Conservation (phyloP, 768 basidiomycete species). For the Ramaria sp. region DNA sequence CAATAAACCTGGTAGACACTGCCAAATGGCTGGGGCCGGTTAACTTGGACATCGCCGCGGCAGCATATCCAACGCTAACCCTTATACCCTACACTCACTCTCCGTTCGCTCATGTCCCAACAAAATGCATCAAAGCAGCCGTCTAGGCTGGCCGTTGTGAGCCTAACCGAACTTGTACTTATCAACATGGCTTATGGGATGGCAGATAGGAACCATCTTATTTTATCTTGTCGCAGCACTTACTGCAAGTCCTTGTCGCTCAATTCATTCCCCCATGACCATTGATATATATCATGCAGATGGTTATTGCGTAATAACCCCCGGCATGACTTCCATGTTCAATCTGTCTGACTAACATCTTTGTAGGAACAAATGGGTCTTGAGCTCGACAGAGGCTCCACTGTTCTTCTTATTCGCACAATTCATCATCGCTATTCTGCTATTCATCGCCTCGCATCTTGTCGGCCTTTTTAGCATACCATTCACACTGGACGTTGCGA, state of each 20-base stretch:
- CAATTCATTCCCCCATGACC: neutral
- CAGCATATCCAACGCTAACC: neutral
- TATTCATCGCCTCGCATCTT: slow-evolving; percentile 56
- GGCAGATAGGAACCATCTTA: slow-evolving; percentile 58
- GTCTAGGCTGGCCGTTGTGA: neutral
- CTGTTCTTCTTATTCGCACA: slow-evolving; percentile 83
- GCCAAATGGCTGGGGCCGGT: too few species aligned
- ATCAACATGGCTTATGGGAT: neutral
- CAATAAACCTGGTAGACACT: too few species aligned
- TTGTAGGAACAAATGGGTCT: slow-evolving; percentile 82
- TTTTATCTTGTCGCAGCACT: slow-evolving; percentile 89
- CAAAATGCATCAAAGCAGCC: neutral
- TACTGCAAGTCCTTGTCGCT: slow-evolving; percentile 44
- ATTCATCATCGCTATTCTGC: slow-evolving; percentile 64
- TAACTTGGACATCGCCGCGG: neutral
- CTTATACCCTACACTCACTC: neutral
- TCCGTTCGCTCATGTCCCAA: neutral
- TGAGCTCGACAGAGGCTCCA: slow-evolving; percentile 61
- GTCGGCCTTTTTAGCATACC: slow-evolving; percentile 57
- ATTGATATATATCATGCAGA: slow-evolving; percentile 30
- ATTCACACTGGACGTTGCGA: slow-evolving; percentile 48
- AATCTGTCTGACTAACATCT: slow-evolving; percentile 13
- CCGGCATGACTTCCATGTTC: slow-evolving; percentile 17
- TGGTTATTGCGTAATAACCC: slow-evolving; percentile 73
- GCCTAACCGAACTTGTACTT: neutral